Base-by-base conservation (phyloP, 2,329 filamentous ascomycete genomes). In the Pseudogymnoascus sp. region DNA sequence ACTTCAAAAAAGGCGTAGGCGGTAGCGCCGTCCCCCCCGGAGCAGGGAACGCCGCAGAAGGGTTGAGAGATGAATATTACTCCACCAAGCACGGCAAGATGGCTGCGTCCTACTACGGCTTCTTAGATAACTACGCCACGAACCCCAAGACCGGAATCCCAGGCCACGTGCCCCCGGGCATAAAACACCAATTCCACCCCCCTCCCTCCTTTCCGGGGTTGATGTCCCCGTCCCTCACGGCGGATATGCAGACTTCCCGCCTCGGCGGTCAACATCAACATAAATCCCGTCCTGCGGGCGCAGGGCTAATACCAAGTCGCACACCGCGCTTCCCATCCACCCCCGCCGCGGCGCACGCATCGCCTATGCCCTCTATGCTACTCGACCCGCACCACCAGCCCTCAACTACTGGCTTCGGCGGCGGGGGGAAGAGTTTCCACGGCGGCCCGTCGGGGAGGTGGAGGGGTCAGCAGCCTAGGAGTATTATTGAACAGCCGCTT, bases 1-100 rank as follows among this genome's bases (percentile, higher is more conserved):
- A 97, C 67, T 97, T 97, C 77, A 93, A 96, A 75, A 93, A 92
- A 73, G 89, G 88, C 23, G 81, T 88, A 59, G 77, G 77, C 59
- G 77, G 77, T 3, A 73, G 74, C 49, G 73, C 75, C 60, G 67
- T 62, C 56, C 63, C 38, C 9, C 49, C 62, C 40, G 67, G 65
- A 42, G 66, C 63, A 59, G 68, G 60, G 43, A 69, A 65, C 38
- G 76, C 75, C 9, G 76, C 64, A 65, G 74, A 81, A n/a, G 89
- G 92, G 72, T 83, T 92, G 8, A 86, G 95, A 9, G 90, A 95
- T 64, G 93, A 97, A 69, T 97, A 97, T 74, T 97, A 95, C 72
- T 87, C 91, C 21, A 91, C 92, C 8, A 97, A 97, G 72, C 93
- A 99, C 71, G 91, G 93, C 66, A 99, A 99, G 78, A 96, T 99